Percentiles rank a stretch among this genome's conserved stretches.
phyloP scores from a whole-genome alignment of 2,329 filamentous ascomycete genomes.

The Fusarium devonianum region DNA sequence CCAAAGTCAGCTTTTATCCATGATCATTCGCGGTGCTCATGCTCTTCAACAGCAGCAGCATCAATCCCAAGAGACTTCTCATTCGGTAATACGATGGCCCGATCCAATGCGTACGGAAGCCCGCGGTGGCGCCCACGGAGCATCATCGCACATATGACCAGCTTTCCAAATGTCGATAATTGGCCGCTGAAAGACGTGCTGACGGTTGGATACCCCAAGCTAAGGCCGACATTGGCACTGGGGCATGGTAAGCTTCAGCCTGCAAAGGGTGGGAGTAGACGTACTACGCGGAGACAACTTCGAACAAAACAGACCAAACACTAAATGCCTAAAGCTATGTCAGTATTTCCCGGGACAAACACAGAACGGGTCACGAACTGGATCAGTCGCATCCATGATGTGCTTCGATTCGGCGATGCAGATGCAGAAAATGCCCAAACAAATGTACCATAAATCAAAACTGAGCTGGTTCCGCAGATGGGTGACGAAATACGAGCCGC shows the following conservation, averaged over 20 bases:
- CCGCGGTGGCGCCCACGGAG: conserved; percentile 48
- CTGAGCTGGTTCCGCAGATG: conserved; percentile 50
- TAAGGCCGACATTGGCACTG: conserved; percentile 49
- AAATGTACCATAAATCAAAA: conserved; percentile 53
- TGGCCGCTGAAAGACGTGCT: conserved; percentile 42
- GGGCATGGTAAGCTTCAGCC: conserved; percentile 4
- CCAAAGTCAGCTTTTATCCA: too few relatives aligned
- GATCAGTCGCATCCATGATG: conserved; percentile 38
- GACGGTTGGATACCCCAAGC: conserved; percentile 45
- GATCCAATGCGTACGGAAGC: conserved; percentile 46
- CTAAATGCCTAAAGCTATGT: conserved; percentile 37
- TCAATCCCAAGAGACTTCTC: conserved; percentile 33
- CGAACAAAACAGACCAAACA: conserved; percentile 46
- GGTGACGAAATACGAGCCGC: conserved; percentile 42
- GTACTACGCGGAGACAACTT: conserved; percentile 47
- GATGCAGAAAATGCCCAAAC: conserved; percentile 49
- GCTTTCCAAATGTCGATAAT: conserved; percentile 46
- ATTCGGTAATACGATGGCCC: conserved; percentile 45
- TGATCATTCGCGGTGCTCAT: conserved; percentile 27
- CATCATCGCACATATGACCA: conserved; percentile 50
- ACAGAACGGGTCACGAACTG: conserved; percentile 21
- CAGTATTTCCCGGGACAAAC: not conserved
- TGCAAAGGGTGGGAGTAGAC: conserved; percentile 3
- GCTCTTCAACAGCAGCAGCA: conserved; percentile 4
- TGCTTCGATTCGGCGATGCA: conserved; percentile 43